These are phyloP conservation scores for Phytopythium boreale DNA, from an alignment of 352 stramenopile genomes.

Conservation along the genomic window DNA sequence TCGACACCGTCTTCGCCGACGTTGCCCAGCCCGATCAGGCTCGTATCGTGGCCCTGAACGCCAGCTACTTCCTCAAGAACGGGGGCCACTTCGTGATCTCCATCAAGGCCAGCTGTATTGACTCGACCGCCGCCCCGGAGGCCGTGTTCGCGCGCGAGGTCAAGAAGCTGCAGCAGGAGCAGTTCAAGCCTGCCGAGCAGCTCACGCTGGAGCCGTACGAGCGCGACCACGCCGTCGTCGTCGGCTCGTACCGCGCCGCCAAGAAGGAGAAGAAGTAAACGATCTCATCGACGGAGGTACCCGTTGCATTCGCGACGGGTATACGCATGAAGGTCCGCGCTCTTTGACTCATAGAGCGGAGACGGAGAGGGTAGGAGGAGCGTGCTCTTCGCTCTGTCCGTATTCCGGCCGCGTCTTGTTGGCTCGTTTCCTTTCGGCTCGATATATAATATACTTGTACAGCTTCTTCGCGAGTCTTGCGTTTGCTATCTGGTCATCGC, in stretches of 20 bases:
- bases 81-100: conserved; percentile 99
- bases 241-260: conserved; percentile 93
- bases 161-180: conserved; percentile 97
- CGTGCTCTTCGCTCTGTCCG: background rate
- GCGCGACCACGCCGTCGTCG: conserved; percentile 98
- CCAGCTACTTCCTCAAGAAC: conserved; percentile 99
- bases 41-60: conserved; percentile 98
- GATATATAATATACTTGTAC: conserved; percentile 12
- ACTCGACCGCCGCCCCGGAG: conserved; percentile 97
- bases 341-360: conserved; percentile 5
- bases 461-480: background rate
- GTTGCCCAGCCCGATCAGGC: conserved; percentile 99
- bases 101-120: conserved; percentile 99
- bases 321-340: background rate
- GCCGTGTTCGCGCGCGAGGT: conserved; percentile 97
- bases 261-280: conserved; percentile 93
- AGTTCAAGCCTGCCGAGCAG: conserved; percentile 99
- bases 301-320: background rate
- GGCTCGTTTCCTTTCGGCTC: background rate
- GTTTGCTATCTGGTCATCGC: background rate
- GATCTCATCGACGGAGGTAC: background rate
- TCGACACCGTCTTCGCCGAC: conserved; percentile 99
- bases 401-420: background rate
- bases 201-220: conserved; percentile 99
- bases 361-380: background rate